These are phyloP conservation scores for Phytopythium cucurbitacearum DNA, from an alignment of 352 stramenopile species.

Conservation along the genomic window DNA sequence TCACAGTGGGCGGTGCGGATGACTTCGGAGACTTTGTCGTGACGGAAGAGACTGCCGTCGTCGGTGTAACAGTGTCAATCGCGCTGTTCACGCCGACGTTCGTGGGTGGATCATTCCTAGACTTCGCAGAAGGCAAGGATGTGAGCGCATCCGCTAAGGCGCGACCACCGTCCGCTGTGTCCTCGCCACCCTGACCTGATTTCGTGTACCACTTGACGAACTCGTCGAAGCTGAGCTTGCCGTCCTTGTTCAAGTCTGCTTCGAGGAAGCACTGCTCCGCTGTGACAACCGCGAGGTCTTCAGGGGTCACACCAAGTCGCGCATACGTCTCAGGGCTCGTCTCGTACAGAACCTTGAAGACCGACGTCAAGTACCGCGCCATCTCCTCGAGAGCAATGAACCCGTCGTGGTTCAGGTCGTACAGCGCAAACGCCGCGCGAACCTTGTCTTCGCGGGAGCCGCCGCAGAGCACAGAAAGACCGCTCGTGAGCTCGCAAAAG, in stretches of 20 bases:
- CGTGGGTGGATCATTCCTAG: neutral
- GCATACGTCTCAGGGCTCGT: conserved; percentile 56
- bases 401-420: conserved; percentile 84
- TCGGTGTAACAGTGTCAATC: too few relatives aligned
- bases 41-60: neutral
- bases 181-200: conserved; percentile 29
- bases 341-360: conserved; percentile 88
- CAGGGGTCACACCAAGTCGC: conserved; percentile 53
- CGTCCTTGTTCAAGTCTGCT: conserved; percentile 77
- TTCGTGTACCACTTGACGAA: conserved; percentile 85
- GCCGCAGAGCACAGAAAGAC: conserved; percentile 78
- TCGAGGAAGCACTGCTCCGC: conserved; percentile 85
- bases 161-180: conserved; percentile 2
- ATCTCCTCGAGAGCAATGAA: conserved; percentile 89
- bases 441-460: conserved; percentile 83
- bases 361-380: conserved; percentile 74
- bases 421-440: conserved; percentile 80
- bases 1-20: neutral
- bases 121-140: neutral
- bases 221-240: conserved; percentile 81
- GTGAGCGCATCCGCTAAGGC: neutral
- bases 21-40: neutral
- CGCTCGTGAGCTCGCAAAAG: conserved; percentile 81
- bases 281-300: conserved; percentile 74
- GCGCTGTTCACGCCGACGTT: too few relatives aligned